These are phyloP conservation scores for Dactylella cylindrospora DNA, from an alignment of 2,329 filamentous ascomycete species.

Conservation along the genomic window DNA sequence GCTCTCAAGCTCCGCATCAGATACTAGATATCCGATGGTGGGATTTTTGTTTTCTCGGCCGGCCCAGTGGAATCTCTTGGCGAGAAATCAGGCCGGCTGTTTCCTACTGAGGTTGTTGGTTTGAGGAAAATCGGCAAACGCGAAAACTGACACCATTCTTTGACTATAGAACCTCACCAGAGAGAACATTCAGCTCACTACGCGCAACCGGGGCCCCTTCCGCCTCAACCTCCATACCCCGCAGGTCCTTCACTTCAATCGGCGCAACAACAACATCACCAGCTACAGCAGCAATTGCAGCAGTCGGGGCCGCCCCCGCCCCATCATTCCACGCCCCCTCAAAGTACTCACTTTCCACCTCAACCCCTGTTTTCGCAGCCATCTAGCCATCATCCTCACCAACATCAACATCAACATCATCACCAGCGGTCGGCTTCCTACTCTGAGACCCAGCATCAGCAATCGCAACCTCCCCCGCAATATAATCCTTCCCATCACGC, in stretches of 20 bases:
- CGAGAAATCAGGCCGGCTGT: no score
- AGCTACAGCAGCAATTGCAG: slow-evolving; percentile 44
- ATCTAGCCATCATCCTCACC: slow-evolving; percentile 5
- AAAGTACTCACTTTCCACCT: slow-evolving; percentile 32
- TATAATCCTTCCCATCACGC: slow-evolving; percentile 29
- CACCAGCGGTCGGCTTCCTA: slow-evolving; percentile 1
- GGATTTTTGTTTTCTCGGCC: no score
- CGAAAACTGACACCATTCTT: no score
- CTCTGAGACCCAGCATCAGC: slow-evolving; percentile 2
- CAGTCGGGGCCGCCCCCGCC: slow-evolving; percentile 10
- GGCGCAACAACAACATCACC: slow-evolving; percentile 42
- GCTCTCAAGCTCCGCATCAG: no score
- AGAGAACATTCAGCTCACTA: slow-evolving; percentile 34
- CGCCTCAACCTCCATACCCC: slow-evolving; percentile 23
- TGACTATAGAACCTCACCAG: slow-evolving; percentile 9
- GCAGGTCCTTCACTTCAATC: slow-evolving; percentile 34
- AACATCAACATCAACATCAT: slow-evolving; percentile 39
- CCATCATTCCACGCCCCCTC: slow-evolving; percentile 26
- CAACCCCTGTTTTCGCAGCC: slow-evolving; percentile 41
- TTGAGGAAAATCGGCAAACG: no score
- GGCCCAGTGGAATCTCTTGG: no score
- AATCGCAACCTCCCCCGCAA: slow-evolving; percentile 8
- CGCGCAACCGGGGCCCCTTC: slow-evolving; percentile 29
- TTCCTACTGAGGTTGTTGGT: no score
- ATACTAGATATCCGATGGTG: no score